Base-by-base conservation (phyloP, 2,329 filamentous ascomycete species). In the Epichloe gansuensis region DNA sequence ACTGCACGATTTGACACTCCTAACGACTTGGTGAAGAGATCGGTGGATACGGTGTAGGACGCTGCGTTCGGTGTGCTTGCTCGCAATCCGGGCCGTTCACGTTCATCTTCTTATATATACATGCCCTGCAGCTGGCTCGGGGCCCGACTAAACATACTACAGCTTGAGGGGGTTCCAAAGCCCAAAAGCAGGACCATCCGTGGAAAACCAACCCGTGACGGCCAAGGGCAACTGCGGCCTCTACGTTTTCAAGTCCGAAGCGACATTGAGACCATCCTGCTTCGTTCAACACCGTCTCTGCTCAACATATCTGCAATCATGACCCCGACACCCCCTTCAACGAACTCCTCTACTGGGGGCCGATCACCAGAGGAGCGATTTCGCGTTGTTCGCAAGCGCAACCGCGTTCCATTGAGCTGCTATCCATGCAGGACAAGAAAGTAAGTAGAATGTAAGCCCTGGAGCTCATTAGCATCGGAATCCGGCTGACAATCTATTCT, bases 381-480 rank as follows among this genome's bases (percentile, higher is more conserved):
- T 63, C 82, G 88, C 61, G 85, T 96, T 49, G 87, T 96, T 55
- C 84, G 91, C 59, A 95, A 94, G 73, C 82, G 91, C 66, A 96
- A 97, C 64, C 79, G 91, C 55, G 85, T 96, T 15, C 91, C 91
- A 46, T 75, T 97, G 48, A 96, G 90, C 63, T 97, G 91, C 67
- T 88, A 85, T 59, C 88, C 91, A 35, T 97, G 91, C 69, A 80
- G 91, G 65, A 87, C 91, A 62, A 83, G 91, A 72, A 97, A 97
- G 88, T 93, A 73, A 51, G 58, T 37, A n/a, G 34, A 46, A 12
- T 38, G 12, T 2, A 5, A 23, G 46, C 41, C 23, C 2, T 17
- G 6, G 9, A 31, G 7, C 2, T 13, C 9, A n/a, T n/a, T 34
- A 12, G 8, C 4, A 37, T 34, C n/a, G n/a, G 8, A 25, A 17